Base-by-base conservation (phyloP, 495 filamentous ascomycete genomes). In the Rusavskia elegans region DNA sequence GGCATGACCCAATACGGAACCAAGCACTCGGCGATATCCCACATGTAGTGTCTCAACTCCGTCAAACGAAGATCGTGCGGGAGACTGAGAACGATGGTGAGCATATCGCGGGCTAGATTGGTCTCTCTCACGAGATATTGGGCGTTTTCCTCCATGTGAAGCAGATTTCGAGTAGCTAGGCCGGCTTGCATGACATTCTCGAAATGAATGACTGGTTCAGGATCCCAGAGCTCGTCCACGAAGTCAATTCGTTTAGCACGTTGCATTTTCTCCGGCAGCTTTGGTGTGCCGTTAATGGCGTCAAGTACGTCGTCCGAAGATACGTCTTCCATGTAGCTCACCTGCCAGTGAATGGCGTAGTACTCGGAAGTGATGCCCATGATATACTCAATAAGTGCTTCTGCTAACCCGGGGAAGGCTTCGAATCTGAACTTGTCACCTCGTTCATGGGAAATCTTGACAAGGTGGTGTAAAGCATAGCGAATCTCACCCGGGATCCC, bases 341-440 rank as follows among this genome's bases (percentile, higher is more conserved):
- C 72, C 36, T 83, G 74, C 85, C 85, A 95, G 21, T 82, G 76
- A n/a, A 90, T 77, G 32, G 87, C 71, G 57, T 86, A 90, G 66
- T 85, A 90, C 3, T 94, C 66, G 20, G 70, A 74, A 50, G 80
- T 81, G 38, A 92, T 71, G 45, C 84, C 77, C 19, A 94, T 71
- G 5, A 84, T 78, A 61, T 88, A 90, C 57, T 85, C 82, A 57
- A 95, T 83, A 23, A 99, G 72, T 13, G 84, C 84, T 62, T 97
- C 92, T 2, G 87, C 87, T 36, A 99, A 72, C 32, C 87, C 80
- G n/a, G 84, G 81, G 60, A 95, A 96, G 3, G 82, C 80, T 53
- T 95, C 89, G 53, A 95, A 95, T 55, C 85, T 84, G 66, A 93
- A 95, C 61, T 95, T 95, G 61, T 97, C 93, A 29, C 89, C 90